Evolutionary conservation across 2,329 filamentous ascomycete genomes (phyloP).

Genomic region (Diplodia corticola): DNA sequence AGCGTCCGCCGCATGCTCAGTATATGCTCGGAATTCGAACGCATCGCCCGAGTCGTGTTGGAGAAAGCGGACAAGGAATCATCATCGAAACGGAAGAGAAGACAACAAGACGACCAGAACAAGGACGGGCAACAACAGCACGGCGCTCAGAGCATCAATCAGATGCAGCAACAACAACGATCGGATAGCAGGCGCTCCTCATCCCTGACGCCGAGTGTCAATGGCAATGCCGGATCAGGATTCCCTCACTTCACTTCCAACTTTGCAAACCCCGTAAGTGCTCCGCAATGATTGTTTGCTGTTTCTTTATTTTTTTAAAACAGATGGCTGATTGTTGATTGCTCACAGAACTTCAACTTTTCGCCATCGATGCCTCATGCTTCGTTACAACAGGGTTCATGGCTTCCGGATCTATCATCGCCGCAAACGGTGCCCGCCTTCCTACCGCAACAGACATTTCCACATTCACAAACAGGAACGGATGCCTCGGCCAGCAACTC

Average conservation of each 20-base stretch:
- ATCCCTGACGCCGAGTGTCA: not conserved
- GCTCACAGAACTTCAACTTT: slow-evolving; percentile 38
- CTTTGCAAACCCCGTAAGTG: slow-evolving; percentile 15
- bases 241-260: slow-evolving; percentile 7
- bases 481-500: not conserved
- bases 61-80: slow-evolving; percentile 89
- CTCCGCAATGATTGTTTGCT: not conserved
- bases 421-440: slow-evolving; percentile 5
- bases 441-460: slow-evolving; percentile 9
- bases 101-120: slow-evolving; percentile 61
- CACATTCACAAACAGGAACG: slow-evolving; percentile 4
- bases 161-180: slow-evolving; percentile 35
- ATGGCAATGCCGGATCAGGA: not conserved
- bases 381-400: slow-evolving; percentile 31
- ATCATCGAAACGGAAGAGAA: slow-evolving; percentile 78
- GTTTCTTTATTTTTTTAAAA: not conserved
- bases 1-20: slow-evolving; percentile 92
- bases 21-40: slow-evolving; percentile 93
- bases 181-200: slow-evolving; percentile 28
- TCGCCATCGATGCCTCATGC: slow-evolving; percentile 44
- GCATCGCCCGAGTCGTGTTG: slow-evolving; percentile 86
- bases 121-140: slow-evolving; percentile 30
- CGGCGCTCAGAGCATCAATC: slow-evolving; percentile 25
- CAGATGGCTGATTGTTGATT: not conserved
- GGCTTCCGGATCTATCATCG: slow-evolving; percentile 19